Evolutionary conservation across 768 basidiomycete genomes (phyloP).

Genomic region (Thelephora ganbajun): DNA sequence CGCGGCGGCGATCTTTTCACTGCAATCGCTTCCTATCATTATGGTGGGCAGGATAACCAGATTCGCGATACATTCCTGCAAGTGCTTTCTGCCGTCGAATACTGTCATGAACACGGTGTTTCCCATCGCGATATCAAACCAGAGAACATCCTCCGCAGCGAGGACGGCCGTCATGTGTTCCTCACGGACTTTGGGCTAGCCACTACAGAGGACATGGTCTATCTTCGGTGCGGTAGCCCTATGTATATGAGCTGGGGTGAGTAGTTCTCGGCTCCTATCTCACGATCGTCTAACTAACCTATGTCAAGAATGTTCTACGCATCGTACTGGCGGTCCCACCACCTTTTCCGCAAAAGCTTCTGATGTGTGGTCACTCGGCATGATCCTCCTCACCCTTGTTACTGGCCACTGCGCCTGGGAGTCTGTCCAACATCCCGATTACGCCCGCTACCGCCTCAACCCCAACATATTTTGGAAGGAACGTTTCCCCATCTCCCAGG

Average conservation of each 20-base stretch:
- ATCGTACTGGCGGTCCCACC: neutral
- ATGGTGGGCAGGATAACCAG: conserved; percentile 41
- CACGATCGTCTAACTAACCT: neutral
- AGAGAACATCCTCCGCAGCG: conserved; percentile 58
- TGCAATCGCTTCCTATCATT: conserved; percentile 46
- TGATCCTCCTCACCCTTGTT: conserved; percentile 76
- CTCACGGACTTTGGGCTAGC: conserved; percentile 75
- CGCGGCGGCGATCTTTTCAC: conserved; percentile 54
- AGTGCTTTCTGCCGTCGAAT: conserved; percentile 64
- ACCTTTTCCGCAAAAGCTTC: neutral
- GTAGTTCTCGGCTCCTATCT: conserved; percentile 5
- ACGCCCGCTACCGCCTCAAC: conserved; percentile 54
- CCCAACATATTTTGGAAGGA: conserved; percentile 48
- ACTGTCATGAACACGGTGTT: conserved; percentile 57
- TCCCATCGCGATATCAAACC: conserved; percentile 85
- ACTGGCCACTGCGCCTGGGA: conserved; percentile 71
- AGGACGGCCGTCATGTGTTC: conserved; percentile 36
- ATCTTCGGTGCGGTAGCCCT: conserved; percentile 45
- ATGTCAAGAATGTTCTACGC: conserved; percentile 30
- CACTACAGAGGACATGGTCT: conserved; percentile 28
- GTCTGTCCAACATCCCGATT: conserved; percentile 35
- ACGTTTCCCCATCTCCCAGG: conserved; percentile 53
- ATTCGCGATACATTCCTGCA: conserved; percentile 64
- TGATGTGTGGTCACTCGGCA: conserved; percentile 63
- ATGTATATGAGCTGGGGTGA: conserved; percentile 63